phyloP scores from a whole-genome alignment of 2,329 filamentous ascomycete genomes.

The Xylaria sp. region DNA sequence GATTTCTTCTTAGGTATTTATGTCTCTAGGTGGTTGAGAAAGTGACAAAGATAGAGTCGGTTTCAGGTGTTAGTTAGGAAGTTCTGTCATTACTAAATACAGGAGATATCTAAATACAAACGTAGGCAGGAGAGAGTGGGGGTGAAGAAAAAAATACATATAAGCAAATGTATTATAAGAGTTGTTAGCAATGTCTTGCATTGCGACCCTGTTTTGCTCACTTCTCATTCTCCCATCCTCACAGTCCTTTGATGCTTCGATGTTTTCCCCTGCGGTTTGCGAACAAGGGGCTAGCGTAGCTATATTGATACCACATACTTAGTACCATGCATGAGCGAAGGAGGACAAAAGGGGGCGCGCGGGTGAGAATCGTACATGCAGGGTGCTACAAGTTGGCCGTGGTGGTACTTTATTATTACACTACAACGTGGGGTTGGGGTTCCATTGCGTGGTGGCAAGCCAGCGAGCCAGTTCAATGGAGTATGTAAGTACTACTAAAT shows the following conservation, averaged over 20 bases:
- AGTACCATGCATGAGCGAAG: conserved; percentile 32
- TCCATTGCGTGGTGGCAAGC: conserved; percentile 9
- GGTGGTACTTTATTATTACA: neutral
- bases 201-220: neutral
- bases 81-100: neutral
- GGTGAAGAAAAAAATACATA: neutral
- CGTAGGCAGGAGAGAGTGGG: neutral
- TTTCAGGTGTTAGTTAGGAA: conserved; percentile 6
- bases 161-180: neutral
- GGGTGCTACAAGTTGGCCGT: neutral
- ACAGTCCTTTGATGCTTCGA: neutral
- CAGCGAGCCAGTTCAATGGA: conserved; percentile 4
- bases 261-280: conserved; percentile 7
- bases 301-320: neutral
- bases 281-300: conserved; percentile 14
- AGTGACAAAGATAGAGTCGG: neutral
- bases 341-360: conserved; percentile 15
- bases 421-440: conserved; percentile 21
- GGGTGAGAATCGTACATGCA: conserved; percentile 8
- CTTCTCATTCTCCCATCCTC: neutral
- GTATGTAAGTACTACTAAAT: neutral
- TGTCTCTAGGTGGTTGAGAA: neutral
- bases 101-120: neutral
- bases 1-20: neutral
- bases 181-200: conserved; percentile 13